Conservation (phyloP, 169 alveolate genomes). For the Eimeria acervulina region DNA sequence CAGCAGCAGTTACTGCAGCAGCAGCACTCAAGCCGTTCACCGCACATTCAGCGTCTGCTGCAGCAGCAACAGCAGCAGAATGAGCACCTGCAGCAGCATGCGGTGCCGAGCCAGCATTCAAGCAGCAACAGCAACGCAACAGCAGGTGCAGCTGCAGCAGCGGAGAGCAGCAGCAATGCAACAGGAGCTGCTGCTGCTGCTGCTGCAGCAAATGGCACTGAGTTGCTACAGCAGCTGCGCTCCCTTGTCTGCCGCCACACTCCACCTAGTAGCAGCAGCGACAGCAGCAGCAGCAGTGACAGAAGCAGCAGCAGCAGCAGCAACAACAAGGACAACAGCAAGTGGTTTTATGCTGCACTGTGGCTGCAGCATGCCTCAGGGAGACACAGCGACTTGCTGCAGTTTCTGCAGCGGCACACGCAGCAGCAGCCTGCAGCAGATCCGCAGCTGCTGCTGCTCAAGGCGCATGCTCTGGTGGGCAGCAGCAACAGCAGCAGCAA, state of each 20-base stretch:
- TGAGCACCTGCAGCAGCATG: background rate
- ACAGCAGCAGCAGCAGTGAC: conserved; percentile 33
- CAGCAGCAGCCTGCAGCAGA: conserved; percentile 17
- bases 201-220: background rate
- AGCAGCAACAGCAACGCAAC: too few relatives aligned
- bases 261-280: background rate
- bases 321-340: conserved; percentile 7
- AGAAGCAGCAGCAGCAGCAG: conserved; percentile 28
- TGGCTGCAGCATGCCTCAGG: conserved; percentile 60
- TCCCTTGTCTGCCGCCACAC: background rate
- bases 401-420: conserved; percentile 7
- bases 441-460: conserved; percentile 10
- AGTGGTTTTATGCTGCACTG: background rate
- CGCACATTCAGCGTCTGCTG: too few relatives aligned
- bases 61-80: too few relatives aligned
- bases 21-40: background rate
- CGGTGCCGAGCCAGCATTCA: background rate
- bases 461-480: conserved; percentile 36
- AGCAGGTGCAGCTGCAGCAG: background rate
- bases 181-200: conserved; percentile 13
- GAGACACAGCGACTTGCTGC: conserved; percentile 9
- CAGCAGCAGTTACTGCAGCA: conserved; percentile 31
- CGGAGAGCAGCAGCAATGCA: too few relatives aligned
- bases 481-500: conserved; percentile 12
- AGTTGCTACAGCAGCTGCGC: conserved; percentile 5